Conservation (phyloP, 768 basidiomycete species). For the Pholiota microspora region DNA sequence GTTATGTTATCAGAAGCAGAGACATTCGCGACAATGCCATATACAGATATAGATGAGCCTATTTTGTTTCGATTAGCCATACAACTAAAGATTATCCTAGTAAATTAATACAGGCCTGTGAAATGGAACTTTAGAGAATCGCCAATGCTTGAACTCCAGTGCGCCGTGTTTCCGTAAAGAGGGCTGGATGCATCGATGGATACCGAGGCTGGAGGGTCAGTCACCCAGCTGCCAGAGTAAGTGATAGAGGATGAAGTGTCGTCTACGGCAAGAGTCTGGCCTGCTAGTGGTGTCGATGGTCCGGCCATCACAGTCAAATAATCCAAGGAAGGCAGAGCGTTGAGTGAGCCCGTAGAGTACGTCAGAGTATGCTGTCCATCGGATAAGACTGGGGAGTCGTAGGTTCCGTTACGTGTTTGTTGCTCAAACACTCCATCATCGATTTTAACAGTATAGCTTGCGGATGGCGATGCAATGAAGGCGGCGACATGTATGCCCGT, state of each 20-base stretch:
- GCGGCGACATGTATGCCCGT: slow-evolving; percentile 29
- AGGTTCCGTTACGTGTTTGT: slow-evolving; percentile 30
- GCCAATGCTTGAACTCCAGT: slow-evolving; percentile 35
- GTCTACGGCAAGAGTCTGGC: slow-evolving; percentile 33
- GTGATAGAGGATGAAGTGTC: slow-evolving; percentile 28
- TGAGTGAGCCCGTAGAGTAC: slow-evolving; percentile 27
- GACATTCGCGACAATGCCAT: slow-evolving; percentile 25
- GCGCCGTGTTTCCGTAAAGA: slow-evolving; percentile 30
- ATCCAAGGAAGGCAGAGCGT: slow-evolving; percentile 33
- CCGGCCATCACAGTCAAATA: slow-evolving; percentile 39
- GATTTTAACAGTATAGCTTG: slow-evolving; percentile 33
- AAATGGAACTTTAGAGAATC: slow-evolving; percentile 34
- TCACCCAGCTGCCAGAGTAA: slow-evolving; percentile 36
- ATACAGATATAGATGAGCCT: slow-evolving; percentile 38
- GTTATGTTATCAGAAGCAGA: slow-evolving; percentile 30
- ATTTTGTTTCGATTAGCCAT: slow-evolving; percentile 5
- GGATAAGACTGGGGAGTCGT: slow-evolving; percentile 27
- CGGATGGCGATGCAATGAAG: slow-evolving; percentile 18
- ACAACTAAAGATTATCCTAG: neutral
- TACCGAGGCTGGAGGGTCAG: slow-evolving; percentile 14
- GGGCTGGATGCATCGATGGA: slow-evolving; percentile 25
- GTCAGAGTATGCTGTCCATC: slow-evolving; percentile 37
- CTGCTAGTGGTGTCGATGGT: slow-evolving; percentile 28
- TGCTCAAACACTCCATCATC: slow-evolving; percentile 31
- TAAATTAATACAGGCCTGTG: slow-evolving; percentile 25